Evolutionary conservation across 169 alveolate species (phyloP).

Genomic region (Theileria parva): DNA sequence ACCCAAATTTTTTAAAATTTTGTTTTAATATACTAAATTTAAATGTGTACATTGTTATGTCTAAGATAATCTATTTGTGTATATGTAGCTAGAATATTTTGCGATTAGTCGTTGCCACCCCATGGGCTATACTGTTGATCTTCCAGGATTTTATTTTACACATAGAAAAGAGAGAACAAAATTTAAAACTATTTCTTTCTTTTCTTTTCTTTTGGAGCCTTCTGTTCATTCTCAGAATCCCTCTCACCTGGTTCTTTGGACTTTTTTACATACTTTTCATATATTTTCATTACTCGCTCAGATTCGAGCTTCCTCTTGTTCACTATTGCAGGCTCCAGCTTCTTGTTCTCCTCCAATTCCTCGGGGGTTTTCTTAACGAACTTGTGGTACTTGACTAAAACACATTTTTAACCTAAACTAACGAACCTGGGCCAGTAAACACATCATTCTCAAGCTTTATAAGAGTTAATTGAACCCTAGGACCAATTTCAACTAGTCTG

Average conservation of each 20-base stretch:
- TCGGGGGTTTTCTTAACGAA: slow-evolving; percentile 65
- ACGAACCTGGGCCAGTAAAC: slow-evolving; percentile 56
- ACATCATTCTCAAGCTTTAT: slow-evolving; percentile 71
- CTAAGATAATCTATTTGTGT: not conserved
- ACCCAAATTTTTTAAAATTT: not conserved
- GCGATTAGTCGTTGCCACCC: not conserved
- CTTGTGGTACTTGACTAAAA: slow-evolving; percentile 66
- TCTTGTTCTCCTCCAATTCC: slow-evolving; percentile 45
- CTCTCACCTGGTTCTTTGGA: not conserved
- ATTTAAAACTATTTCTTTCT: not conserved
- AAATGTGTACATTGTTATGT: not conserved
- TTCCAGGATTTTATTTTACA: not conserved
- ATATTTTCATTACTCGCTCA: slow-evolving; percentile 22
- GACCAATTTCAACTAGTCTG: slow-evolving; percentile 71
- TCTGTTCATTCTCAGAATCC: not conserved
- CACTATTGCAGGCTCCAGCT: slow-evolving; percentile 44
- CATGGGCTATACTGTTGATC: not conserved
- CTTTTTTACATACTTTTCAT: slow-evolving; percentile 18
- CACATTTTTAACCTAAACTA: not conserved
- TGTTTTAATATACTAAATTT: not conserved
- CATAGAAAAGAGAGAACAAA: not conserved
- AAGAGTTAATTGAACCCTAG: slow-evolving; percentile 63
- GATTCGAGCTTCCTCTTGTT: slow-evolving; percentile 59
- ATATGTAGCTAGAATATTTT: too few species aligned
- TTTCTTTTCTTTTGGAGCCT: not conserved